Evolutionary conservation across 345 rosid genomes (phyloP).

Genomic region (Eucalyptus sideroxylon): DNA sequence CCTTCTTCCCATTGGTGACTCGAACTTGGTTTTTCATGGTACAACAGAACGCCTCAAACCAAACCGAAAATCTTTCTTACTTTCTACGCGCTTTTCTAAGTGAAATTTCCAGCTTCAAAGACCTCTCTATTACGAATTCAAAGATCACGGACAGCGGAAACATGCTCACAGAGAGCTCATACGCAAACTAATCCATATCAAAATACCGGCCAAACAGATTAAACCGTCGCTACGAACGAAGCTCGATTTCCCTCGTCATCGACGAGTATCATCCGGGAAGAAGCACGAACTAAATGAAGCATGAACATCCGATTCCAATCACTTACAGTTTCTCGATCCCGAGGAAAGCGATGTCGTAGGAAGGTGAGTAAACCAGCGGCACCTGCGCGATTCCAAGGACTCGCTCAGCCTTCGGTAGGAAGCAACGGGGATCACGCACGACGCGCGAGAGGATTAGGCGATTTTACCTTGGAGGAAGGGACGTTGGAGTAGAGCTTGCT

Average conservation of each 20-base stretch:
- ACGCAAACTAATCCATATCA: not conserved
- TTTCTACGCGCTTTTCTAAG: not conserved
- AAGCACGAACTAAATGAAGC: not conserved
- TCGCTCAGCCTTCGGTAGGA: not conserved
- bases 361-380: conserved; percentile 65
- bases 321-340: conserved; percentile 90
- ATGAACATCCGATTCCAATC: not conserved
- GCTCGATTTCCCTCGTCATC: not conserved
- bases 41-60: not conserved
- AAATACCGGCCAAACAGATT: not conserved
- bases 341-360: conserved; percentile 50
- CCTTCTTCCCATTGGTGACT: not conserved
- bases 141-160: not conserved
- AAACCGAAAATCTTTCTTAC: not conserved
- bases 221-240: not conserved
- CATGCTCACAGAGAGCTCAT: not conserved
- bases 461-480: conserved; percentile 37
- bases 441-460: not conserved
- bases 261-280: not conserved
- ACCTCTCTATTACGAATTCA: not conserved
- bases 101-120: not conserved
- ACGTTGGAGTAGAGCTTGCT: conserved; percentile 72
- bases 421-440: not conserved
- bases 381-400: not conserved
- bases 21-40: not conserved